These are phyloP conservation scores for Verticillium albo-atrum DNA, from an alignment of 2,329 filamentous ascomycete species.

Conservation along the genomic window DNA sequence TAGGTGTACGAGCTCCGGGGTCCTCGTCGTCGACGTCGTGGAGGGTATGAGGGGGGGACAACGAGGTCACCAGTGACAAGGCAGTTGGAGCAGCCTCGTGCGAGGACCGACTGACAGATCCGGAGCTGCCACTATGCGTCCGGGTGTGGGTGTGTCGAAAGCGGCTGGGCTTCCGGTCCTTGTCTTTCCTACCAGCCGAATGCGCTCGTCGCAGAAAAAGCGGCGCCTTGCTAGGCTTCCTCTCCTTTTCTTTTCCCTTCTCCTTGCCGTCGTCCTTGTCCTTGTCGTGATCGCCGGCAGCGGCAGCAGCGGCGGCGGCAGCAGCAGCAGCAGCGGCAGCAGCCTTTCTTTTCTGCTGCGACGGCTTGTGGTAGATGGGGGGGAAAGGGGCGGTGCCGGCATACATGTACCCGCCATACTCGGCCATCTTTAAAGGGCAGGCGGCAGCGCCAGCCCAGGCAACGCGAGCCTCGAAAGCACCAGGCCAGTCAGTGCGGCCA, in stretches of 20 bases:
- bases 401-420: conserved; percentile 12
- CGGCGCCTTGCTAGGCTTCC: not conserved
- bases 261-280: not conserved
- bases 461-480: not conserved
- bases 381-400: conserved; percentile 11
- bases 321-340: not conserved
- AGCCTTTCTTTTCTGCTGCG: not conserved
- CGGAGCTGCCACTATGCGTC: conserved; percentile 24
- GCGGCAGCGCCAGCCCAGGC: not conserved
- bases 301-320: not conserved
- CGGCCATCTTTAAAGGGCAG: conserved; percentile 3
- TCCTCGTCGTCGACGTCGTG: not conserved
- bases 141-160: conserved; percentile 18
- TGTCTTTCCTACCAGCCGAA: not conserved
- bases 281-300: not conserved
- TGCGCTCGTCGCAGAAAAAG: not conserved
- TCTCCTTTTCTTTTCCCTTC: not conserved
- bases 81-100: conserved; percentile 9
- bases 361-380: conserved; percentile 3
- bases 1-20: not conserved
- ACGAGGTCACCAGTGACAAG: not conserved
- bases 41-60: not conserved
- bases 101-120: conserved; percentile 14
- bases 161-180: conserved; percentile 3
- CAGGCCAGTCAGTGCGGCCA: not conserved